Base-by-base conservation (phyloP, 2,329 filamentous ascomycete genomes). In the Xylariomycetidae sp. region DNA sequence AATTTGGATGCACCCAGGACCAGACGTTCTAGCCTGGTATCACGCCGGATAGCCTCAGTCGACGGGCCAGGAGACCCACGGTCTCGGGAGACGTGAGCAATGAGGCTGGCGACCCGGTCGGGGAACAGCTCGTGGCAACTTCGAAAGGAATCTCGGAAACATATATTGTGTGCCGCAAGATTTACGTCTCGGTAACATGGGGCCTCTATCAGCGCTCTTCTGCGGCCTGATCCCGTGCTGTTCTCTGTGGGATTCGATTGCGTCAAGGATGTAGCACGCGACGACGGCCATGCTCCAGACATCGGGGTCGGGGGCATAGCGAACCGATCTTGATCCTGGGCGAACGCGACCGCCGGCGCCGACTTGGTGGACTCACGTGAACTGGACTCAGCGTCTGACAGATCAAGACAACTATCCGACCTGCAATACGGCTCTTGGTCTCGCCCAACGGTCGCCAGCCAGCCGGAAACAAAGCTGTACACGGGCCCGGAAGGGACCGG, bases 401-500 rank as follows among this genome's bases (percentile, higher is more conserved):
- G 34, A 40, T 32, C 14, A 40, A 52, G 43, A 43, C 44, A 32
- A 40, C 40, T 49, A 40, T 53, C 49, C 32, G 49, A 55, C 31
- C 44, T 44, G 32, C 41, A 53, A 40, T 39, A 38, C 41, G 39
- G 48, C 31, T 51, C 40, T 48, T 43, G 38, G 35, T 49, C 43
- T 22, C 46, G 47, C 35, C 33, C 47, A 33, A 54, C 32, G 36
- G 45, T 38, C 32, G 48, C 32, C 16, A 39, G 29, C 32, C 37
- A 39, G 17, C 31, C 22, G 25, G 29, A 39, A 33, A 30, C n/a
- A n/a, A n/a, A n/a, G n/a, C n/a, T n/a, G n/a, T n/a, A n/a, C n/a
- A n/a, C n/a, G n/a, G n/a, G n/a, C n/a, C n/a, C n/a, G n/a, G n/a
- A n/a, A n/a, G n/a, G n/a, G n/a, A n/a, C n/a, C n/a, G n/a, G n/a